Evolutionary conservation across 164 flowering plant species (phyloP).

Genomic region (Sedum album): DNA sequence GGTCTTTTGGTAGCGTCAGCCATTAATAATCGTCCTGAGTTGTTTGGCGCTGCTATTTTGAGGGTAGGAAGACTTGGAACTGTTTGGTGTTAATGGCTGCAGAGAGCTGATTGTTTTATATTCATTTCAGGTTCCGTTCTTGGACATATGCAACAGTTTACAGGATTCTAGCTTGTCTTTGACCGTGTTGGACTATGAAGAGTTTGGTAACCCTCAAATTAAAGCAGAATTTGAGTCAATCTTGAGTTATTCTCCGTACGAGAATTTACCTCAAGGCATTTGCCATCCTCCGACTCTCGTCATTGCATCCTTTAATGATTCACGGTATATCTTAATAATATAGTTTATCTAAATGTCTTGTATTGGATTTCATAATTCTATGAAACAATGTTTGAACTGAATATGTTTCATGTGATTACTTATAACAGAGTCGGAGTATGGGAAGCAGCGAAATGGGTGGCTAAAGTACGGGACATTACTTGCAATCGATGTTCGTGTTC

Average conservation of each 20-base stretch:
- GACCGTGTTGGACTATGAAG: conserved; percentile 69
- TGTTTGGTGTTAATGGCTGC: not conserved
- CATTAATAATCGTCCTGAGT: conserved; percentile 59
- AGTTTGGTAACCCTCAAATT: conserved; percentile 86
- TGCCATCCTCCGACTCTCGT: conserved; percentile 77
- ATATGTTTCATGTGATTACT: not conserved
- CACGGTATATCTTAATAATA: not conserved
- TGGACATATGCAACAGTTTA: conserved; percentile 74
- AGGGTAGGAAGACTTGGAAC: conserved; percentile 52
- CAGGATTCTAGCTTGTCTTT: conserved; percentile 63
- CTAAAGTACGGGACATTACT: conserved; percentile 57
- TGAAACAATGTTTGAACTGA: too few relatives aligned
- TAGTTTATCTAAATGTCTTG: not conserved
- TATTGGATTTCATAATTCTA: too few relatives aligned
- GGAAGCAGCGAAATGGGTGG: conserved; percentile 98
- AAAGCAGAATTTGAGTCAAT: conserved; percentile 76
- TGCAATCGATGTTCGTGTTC: conserved; percentile 50
- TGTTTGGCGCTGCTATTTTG: conserved; percentile 83
- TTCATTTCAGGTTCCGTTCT: conserved; percentile 67
- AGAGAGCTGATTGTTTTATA: too few relatives aligned
- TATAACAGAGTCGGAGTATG: conserved; percentile 77
- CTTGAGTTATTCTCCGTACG: conserved; percentile 71
- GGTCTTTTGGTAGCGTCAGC: conserved; percentile 89
- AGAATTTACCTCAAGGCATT: conserved; percentile 60
- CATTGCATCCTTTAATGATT: conserved; percentile 53